A percentile compares a stretch with the other conserved stretches of the same genome.
Conservation (phyloP, 2,329 filamentous ascomycete genomes). For the Akanthomyces muscarius region DNA sequence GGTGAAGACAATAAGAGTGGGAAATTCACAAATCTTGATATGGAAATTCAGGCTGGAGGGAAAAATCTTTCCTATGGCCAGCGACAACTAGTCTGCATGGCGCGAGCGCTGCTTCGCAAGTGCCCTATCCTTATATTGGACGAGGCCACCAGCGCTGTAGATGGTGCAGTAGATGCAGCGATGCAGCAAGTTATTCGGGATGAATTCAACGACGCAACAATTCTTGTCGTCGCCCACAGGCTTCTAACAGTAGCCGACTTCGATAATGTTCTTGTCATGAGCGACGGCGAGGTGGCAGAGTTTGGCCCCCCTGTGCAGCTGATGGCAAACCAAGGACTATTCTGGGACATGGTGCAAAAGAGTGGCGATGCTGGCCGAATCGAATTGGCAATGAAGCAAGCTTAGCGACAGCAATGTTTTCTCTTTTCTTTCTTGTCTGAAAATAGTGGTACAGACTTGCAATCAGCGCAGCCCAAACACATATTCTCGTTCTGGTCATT, state of each 20-base stretch:
- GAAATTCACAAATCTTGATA: too few species aligned
- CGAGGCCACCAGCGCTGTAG: slow-evolving; percentile 11
- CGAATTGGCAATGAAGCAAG: not conserved
- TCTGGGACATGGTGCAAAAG: slow-evolving; percentile 19
- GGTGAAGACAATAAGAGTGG: too few species aligned
- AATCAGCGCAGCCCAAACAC: not conserved
- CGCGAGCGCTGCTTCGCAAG: slow-evolving; percentile 9
- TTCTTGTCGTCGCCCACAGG: slow-evolving; percentile 16
- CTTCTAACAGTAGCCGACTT: slow-evolving; percentile 11
- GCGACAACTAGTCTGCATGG: slow-evolving; percentile 14
- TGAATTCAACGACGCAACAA: slow-evolving; percentile 1
- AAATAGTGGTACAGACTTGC: too few species aligned
- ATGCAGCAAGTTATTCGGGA: slow-evolving; percentile 10
- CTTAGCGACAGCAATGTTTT: not conserved
- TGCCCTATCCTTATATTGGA: slow-evolving; percentile 8
- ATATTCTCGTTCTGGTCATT: not conserved
- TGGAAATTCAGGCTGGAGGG: not conserved
- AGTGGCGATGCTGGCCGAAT: not conserved
- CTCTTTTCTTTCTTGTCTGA: too few species aligned
- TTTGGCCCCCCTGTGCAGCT: not conserved
- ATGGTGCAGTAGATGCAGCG: slow-evolving; percentile 3
- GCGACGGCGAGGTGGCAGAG: slow-evolving; percentile 7
- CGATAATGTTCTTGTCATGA: slow-evolving; percentile 15
- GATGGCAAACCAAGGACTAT: not conserved
- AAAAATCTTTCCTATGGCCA: slow-evolving; percentile 14